Evolutionary conservation across 148 eudicot genomes (phyloP).

Genomic region (Pharnaceum exiguum): DNA sequence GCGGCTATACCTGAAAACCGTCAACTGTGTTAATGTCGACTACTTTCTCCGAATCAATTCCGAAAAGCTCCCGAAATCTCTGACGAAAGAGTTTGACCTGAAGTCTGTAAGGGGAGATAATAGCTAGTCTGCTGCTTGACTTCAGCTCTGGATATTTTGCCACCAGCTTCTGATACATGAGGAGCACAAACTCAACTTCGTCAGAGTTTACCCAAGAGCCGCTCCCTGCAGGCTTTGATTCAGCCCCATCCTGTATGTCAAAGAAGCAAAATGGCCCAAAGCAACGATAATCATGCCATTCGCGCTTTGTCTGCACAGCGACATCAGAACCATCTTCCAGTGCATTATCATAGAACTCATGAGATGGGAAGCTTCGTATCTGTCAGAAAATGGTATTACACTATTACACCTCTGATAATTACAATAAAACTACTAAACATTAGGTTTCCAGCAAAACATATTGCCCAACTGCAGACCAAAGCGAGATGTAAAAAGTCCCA

Average conservation of each 20-base stretch:
- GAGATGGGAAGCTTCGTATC: conserved; percentile 90
- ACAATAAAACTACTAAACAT: neutral
- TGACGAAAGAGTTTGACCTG: conserved; percentile 79
- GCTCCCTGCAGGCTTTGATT: conserved; percentile 61
- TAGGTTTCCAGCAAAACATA: too few species aligned
- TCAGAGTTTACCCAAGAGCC: conserved; percentile 76
- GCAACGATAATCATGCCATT: conserved; percentile 84
- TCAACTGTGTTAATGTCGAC: conserved; percentile 96
- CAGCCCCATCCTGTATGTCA: conserved; percentile 79
- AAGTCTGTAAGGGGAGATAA: conserved; percentile 80
- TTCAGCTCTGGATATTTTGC: conserved; percentile 77
- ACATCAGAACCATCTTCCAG: conserved; percentile 82
- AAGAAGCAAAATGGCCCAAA: conserved; percentile 98
- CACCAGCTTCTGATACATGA: conserved; percentile 69
- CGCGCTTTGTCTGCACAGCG: conserved; percentile 55
- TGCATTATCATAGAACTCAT: conserved; percentile 69
- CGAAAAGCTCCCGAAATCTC: conserved; percentile 58
- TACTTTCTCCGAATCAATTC: conserved; percentile 69
- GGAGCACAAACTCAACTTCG: conserved; percentile 86
- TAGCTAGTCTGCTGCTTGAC: conserved; percentile 74
- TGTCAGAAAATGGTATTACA: conserved; percentile 25
- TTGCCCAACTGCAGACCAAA: too few species aligned
- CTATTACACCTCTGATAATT: neutral
- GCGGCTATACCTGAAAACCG: conserved; percentile 77
- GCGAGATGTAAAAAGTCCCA: too few species aligned